Percentiles rank a stretch among this genome's conserved stretches.
Evolutionary conservation across 495 filamentous ascomycete genomes (phyloP).

Genomic region (Trichocladium uniseriatum): DNA sequence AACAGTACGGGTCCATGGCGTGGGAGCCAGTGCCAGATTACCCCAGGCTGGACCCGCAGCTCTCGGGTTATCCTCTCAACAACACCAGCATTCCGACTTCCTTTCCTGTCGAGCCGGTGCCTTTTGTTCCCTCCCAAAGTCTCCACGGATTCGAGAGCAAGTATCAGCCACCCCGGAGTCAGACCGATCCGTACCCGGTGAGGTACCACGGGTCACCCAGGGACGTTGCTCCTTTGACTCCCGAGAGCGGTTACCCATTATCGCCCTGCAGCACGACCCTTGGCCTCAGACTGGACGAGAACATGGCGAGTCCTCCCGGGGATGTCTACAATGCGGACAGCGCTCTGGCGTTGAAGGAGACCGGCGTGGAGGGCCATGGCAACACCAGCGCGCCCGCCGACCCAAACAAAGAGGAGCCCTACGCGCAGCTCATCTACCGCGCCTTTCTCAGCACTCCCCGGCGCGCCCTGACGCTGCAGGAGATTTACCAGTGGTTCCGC

Average conservation of each 20-base stretch:
- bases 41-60: constrained; percentile 6
- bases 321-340: not conserved
- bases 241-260: constrained; percentile 7
- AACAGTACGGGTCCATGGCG: constrained; percentile 14
- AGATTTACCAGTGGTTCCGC: constrained; percentile 87
- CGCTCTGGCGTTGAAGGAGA: not conserved
- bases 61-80: not conserved
- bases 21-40: constrained; percentile 15
- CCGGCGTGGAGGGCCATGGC: not conserved
- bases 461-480: constrained; percentile 66
- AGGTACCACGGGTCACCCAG: constrained; percentile 1
- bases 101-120: not conserved
- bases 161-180: constrained; percentile 3
- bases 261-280: constrained; percentile 20
- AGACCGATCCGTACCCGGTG: constrained; percentile 12
- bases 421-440: constrained; percentile 71
- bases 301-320: constrained; percentile 2
- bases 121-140: constrained; percentile 2
- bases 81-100: constrained; percentile 5
- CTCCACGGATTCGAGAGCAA: constrained; percentile 7
- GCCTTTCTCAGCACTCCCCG: constrained; percentile 57
- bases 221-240: constrained; percentile 3
- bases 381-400: not conserved
- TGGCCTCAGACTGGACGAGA: constrained; percentile 8
- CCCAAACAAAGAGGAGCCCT: constrained; percentile 49